Evolutionary conservation across 106 monocot genomes (phyloP), one percentile per base, ranked within the genome.

Genomic region (Iris macrosiphon): DNA sequence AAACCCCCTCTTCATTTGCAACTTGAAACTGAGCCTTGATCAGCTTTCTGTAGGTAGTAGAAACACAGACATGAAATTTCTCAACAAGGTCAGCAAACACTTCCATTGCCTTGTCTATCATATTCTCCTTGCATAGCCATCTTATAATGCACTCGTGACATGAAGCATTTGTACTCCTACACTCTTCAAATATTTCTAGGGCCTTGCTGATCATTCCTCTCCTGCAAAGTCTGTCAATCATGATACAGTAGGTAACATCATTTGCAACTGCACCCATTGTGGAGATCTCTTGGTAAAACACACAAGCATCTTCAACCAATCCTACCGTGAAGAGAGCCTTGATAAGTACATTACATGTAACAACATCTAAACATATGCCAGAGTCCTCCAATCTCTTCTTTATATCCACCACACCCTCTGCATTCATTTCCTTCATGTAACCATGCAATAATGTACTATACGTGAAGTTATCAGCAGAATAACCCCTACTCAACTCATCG

Each of bases 401-500:
- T 40, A 69, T 51, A 39, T 63, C 73, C 57, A 80, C 49, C 43
- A 80, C 51, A 31, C 79, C 65, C 7, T 11, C 42, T 22, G 45
- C 69, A 66, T 88, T 61, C 46, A 52, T 72, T 58, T 72, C 75
- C 49, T 64, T 88, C 32, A 59, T 30, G 42, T 79, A 67, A 49
- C 79, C 82, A 72, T 79, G 75, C 62, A 88, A 76, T 29, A 88
- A 57, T 11, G 69, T 76, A 19, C 75, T 79, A 41, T 72, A 82
- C 14, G 75, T 79, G 57, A 79, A 72, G 62, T 83, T 76, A 76
- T 88, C 83, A 62, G 65, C 70, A 66, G 22, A 17, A 49, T 55
- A 66, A 55, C 52, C 58, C 43, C 68, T 66, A 27, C 66, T 70
- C 15, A 83, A 51, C 45, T 83, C 66, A 55, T 72, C 61, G 21